phyloP scores from a whole-genome alignment of 1,284 basidiomycete species.

The Heterobasidion occidentale region DNA sequence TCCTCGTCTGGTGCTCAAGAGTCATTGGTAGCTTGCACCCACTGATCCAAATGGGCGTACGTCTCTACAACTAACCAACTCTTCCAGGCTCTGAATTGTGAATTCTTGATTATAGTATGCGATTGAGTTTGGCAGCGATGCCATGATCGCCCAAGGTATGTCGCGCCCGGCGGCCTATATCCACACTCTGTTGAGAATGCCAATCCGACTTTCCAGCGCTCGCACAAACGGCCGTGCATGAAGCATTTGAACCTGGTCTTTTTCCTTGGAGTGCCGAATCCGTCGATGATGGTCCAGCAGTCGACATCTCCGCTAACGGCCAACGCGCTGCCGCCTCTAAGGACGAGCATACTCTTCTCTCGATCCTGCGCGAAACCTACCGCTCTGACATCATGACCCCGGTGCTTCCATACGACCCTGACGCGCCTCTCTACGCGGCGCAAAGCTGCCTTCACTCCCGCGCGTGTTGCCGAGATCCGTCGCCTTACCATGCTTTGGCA shows the following conservation, averaged over 20 bases:
- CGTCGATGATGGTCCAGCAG: neutral
- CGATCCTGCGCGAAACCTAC: constrained; percentile 46
- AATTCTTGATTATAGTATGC: constrained; percentile 34
- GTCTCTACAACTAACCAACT: constrained; percentile 13
- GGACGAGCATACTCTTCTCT: constrained; percentile 31
- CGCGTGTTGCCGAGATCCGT: constrained; percentile 36
- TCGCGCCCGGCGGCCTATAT: neutral
- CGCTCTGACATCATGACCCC: constrained; percentile 43
- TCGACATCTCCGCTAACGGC: constrained; percentile 6
- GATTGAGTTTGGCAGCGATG: constrained; percentile 48
- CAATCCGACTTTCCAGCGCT: constrained; percentile 28
- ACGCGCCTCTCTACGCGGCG: constrained; percentile 30
- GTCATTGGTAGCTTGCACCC: constrained; percentile 41
- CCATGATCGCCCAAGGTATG: constrained; percentile 46
- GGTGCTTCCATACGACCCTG: constrained; percentile 43
- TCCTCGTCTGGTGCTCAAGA: neutral
- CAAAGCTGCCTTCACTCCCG: constrained; percentile 28
- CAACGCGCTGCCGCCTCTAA: constrained; percentile 9
- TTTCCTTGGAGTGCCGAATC: constrained; percentile 18
- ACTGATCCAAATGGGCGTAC: constrained; percentile 56
- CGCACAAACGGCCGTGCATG: constrained; percentile 46
- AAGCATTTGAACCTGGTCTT: constrained; percentile 23
- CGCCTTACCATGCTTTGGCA: constrained; percentile 43
- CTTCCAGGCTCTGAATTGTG: neutral
- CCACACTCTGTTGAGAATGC: neutral